These are phyloP conservation scores for Vanilla planifolia DNA, from an alignment of 106 monocot species.

Conservation along the genomic window DNA sequence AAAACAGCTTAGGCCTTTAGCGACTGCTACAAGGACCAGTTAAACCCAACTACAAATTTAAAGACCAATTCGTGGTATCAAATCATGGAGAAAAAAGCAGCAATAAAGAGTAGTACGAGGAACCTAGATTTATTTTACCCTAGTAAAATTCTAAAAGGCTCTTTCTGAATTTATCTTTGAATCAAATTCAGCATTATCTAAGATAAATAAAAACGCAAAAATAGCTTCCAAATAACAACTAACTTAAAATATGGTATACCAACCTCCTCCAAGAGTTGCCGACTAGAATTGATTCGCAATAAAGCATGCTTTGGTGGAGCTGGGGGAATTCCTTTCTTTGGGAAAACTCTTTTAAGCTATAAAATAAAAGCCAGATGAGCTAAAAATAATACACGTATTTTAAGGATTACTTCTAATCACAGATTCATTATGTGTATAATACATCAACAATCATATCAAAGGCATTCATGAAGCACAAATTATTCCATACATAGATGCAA, in stretches of 20 bases:
- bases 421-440: background rate
- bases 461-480: background rate
- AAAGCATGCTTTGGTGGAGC: slow-evolving; percentile 95
- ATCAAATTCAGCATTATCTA: background rate
- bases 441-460: background rate
- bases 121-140: no score
- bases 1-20: no score
- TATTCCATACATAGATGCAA: no score
- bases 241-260: background rate
- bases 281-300: slow-evolving; percentile 78
- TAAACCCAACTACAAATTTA: no score
- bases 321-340: slow-evolving; percentile 66
- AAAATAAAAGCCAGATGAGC: slow-evolving; percentile 11
- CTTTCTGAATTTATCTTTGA: background rate
- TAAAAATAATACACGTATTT: background rate
- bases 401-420: background rate
- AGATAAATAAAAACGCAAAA: background rate
- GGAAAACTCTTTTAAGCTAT: slow-evolving; percentile 82
- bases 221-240: background rate
- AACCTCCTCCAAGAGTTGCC: slow-evolving; percentile 90
- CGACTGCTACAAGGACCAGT: no score
- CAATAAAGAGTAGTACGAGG: no score
- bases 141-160: background rate
- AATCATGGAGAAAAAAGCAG: background rate
- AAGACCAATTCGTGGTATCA: no score